These are phyloP conservation scores for Ceratocystis cubensis DNA, from an alignment of 2,329 filamentous ascomycete genomes.

Conservation along the genomic window DNA sequence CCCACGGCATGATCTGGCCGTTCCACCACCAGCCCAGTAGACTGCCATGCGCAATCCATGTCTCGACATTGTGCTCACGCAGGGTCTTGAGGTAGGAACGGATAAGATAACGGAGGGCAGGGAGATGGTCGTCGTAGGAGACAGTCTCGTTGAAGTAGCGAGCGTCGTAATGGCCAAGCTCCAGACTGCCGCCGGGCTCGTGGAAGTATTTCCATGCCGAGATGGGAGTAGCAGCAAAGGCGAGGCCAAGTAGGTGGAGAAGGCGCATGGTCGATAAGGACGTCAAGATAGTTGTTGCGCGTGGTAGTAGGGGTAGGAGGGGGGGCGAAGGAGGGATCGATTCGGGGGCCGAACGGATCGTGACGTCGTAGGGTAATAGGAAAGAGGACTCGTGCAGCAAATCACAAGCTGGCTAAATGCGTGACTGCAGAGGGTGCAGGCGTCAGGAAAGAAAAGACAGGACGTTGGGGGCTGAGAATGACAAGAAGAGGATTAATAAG, in stretches of 20 bases:
- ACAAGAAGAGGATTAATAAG: not conserved
- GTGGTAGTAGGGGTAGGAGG: not conserved
- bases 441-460: not conserved
- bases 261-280: constrained; percentile 18
- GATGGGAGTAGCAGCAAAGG: constrained; percentile 18
- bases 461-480: not conserved
- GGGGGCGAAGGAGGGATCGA: not conserved
- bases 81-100: constrained; percentile 61
- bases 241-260: constrained; percentile 15
- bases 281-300: not conserved
- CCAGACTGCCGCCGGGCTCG: constrained; percentile 48
- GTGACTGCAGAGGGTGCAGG: not conserved
- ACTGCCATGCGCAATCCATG: constrained; percentile 78
- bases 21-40: constrained; percentile 88
- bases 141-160: constrained; percentile 56
- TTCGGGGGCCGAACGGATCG: not conserved
- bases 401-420: not conserved
- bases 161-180: constrained; percentile 59
- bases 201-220: constrained; percentile 47
- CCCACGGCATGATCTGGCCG: constrained; percentile 63
- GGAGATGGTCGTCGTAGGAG: constrained; percentile 52
- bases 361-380: not conserved
- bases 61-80: constrained; percentile 53
- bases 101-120: constrained; percentile 55
- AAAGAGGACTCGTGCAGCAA: too few species aligned